These are phyloP conservation scores for Calonectria montana DNA, from an alignment of 2,329 filamentous ascomycete genomes.

Conservation along the genomic window DNA sequence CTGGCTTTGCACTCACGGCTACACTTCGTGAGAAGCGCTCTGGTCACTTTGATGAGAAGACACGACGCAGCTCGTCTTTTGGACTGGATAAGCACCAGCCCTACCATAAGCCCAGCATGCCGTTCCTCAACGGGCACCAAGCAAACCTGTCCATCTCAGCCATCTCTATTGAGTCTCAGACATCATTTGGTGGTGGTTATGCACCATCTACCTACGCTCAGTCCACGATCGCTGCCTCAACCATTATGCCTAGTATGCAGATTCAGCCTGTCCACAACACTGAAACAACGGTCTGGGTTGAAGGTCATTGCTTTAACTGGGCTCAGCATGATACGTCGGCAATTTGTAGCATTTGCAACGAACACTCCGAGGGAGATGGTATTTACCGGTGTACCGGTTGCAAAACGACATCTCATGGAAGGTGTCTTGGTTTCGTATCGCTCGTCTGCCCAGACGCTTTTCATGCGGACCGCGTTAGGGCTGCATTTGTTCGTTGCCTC, in stretches of 20 bases:
- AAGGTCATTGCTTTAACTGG: conserved; percentile 84
- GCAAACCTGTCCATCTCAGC: conserved; percentile 69
- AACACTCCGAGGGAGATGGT: conserved; percentile 77
- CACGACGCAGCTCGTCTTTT: conserved; percentile 94
- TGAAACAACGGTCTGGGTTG: conserved; percentile 84
- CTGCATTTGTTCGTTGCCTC: conserved; percentile 73
- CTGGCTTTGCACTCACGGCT: conserved; percentile 86
- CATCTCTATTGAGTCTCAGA: conserved; percentile 72
- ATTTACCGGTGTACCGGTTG: conserved; percentile 81
- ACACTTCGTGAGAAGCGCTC: conserved; percentile 95
- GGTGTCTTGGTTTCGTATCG: conserved; percentile 71
- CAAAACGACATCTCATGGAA: conserved; percentile 65
- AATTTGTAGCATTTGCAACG: conserved; percentile 80
- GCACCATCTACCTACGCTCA: conserved; percentile 87
- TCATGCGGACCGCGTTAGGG: conserved; percentile 69
- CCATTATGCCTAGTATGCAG: conserved; percentile 87
- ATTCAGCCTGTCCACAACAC: conserved; percentile 83
- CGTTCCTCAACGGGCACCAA: conserved; percentile 76
- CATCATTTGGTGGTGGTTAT: conserved; percentile 76
- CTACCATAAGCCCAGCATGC: conserved; percentile 76
- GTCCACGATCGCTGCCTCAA: conserved; percentile 87
- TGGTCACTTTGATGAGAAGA: conserved; percentile 82
- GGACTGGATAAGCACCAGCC: conserved; percentile 78
- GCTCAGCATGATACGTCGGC: conserved; percentile 68
- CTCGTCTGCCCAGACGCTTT: conserved; percentile 74